These are phyloP conservation scores for Acer campestre DNA, from an alignment of 345 rosid genomes.

Conservation along the genomic window DNA sequence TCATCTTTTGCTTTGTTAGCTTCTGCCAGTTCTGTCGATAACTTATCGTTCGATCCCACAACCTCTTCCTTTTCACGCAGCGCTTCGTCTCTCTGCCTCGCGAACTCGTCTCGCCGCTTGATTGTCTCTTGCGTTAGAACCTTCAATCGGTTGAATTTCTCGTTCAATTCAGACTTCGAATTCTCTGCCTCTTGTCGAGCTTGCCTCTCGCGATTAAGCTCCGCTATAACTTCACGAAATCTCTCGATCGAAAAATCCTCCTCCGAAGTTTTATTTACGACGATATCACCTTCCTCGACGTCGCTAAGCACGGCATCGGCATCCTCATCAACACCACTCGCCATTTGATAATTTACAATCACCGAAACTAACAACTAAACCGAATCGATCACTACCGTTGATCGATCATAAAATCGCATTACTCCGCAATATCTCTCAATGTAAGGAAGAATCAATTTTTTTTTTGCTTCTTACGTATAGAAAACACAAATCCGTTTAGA, in stretches of 20 bases:
- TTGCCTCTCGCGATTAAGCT: constrained; percentile 89
- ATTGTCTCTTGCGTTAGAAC: constrained; percentile 83
- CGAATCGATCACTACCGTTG: not conserved
- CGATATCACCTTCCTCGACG: constrained; percentile 65
- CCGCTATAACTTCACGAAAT: constrained; percentile 62
- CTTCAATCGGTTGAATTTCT: constrained; percentile 66
- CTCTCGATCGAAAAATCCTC: constrained; percentile 55
- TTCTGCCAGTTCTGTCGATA: constrained; percentile 51
- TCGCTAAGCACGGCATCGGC: constrained; percentile 85
- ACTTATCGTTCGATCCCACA: constrained; percentile 43
- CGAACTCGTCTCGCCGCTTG: constrained; percentile 76
- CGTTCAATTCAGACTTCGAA: constrained; percentile 67
- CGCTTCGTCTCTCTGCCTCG: constrained; percentile 78
- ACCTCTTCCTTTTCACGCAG: constrained; percentile 69
- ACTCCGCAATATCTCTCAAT: not conserved
- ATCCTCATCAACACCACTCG: constrained; percentile 58
- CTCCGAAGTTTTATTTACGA: constrained; percentile 34
- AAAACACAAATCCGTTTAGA: not conserved
- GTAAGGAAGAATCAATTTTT: not conserved
- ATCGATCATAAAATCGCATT: not conserved
- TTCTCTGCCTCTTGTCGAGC: constrained; percentile 81
- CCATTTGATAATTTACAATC: constrained; percentile 37
- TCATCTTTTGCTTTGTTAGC: constrained; percentile 56
- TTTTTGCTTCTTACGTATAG: not conserved
- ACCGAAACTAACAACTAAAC: not conserved